Evolutionary conservation across 352 stramenopile species (phyloP), one percentile per base, ranked within the genome.

Genomic region (Pythium folliculosum): DNA sequence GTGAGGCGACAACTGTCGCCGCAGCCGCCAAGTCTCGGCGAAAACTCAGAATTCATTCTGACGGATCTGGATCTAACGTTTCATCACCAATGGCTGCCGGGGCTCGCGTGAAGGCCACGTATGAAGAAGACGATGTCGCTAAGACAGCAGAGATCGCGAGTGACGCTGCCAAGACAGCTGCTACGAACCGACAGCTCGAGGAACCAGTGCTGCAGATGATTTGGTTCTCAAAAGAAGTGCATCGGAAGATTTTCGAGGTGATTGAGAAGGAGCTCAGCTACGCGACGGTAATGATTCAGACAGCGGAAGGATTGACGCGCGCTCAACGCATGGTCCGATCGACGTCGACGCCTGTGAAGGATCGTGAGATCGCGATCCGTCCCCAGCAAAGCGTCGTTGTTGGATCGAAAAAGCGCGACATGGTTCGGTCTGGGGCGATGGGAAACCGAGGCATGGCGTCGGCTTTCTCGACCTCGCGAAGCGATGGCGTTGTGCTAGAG

Each of bases 201-300:
- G 81, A 94, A 25, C 85, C 86, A 5, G 79, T 83, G 35, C 73
- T 92, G 3, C 86, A 95, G 60, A 92, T 76, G 17, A 77, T 96
- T 22, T 96, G 88, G 88, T 96, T 96, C 43, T 92, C 86, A 9
- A 90, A 84, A 67, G 88, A 96, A 59, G 82, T 96, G 14, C 82
- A 96, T 43, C 77, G 88, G 47, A 96, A 96, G 64, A 81, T 94
- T 12, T 94, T 95, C 63, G 88, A 95, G 62, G 72, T 90, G 22
- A 82, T 96, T 45, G 88, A 96, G 45, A 89, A 86, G 49, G 88
- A 96, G 48, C 67, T 96, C 3, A 70, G 84, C 22, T 80, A 82
- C 63, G 86, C 80, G 13, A 90, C 88, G 37, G 75, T 81, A 19
- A 70, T 94, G 22, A 86, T 85, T 16, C 79, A 93, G 67, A 78